Evolutionary conservation across 2,329 filamentous ascomycete genomes (phyloP), one percentile per base, ranked within the genome.

Genomic region (Zasmidium cellare): DNA sequence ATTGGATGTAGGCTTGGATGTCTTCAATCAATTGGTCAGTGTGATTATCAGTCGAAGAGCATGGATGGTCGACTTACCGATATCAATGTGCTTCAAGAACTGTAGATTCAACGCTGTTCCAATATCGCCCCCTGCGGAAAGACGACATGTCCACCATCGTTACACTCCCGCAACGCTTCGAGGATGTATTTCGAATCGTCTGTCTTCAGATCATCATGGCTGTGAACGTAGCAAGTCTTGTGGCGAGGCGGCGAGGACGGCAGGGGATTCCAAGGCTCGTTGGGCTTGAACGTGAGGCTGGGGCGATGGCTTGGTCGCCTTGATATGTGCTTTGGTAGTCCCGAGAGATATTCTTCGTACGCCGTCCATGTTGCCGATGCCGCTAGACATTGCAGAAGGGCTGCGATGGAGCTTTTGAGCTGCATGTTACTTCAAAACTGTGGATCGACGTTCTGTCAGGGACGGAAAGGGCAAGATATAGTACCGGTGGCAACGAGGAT

Each of bases 21-120:
- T 84, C 82, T 83, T 57, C 5, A 1, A 41, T 28, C 6, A 28
- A 11, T 28, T 41, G n/a, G 25, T 71, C 47, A 69, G 58, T 53
- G 45, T 46, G 25, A 31, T 14, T n/a, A n/a, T n/a, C n/a, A n/a
- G 35, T 5, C 5, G n/a, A 14, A 41, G 16, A 41, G 35, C 16
- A 18, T 9, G 35, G 16, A 9, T 6, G 7, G 16, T 12, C 5
- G 59, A 50, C 56, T 75, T 76, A 76, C 83, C 81, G 3, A 89
- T 74, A 69, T 90, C 87, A 25, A 90, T 79, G 62, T 83, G 76
- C 46, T 84, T 77, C 18, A 89, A 74, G 69, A 87, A 88, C 0
- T 84, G 87, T 64, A 89, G 72, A 65, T 90, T 84, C 31, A 90
- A 69, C 0, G 86, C 84, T 0, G 84, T 88, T 14, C 81, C 85